phyloP scores from a whole-genome alignment of 768 basidiomycete genomes.

The Stropharia rugosoannulata region DNA sequence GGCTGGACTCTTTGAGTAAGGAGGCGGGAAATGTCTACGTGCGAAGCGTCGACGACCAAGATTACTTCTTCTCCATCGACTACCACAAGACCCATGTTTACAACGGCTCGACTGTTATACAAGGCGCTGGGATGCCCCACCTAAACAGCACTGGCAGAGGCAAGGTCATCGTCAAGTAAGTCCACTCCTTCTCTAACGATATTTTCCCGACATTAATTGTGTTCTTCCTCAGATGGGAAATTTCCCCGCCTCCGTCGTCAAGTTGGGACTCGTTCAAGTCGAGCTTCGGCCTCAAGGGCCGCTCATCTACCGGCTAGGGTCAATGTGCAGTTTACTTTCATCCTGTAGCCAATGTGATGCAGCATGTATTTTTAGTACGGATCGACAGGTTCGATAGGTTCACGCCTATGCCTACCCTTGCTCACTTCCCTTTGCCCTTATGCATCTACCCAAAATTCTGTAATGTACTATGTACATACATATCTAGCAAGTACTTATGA shows the following conservation, averaged over 20 bases:
- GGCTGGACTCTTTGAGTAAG: conserved; percentile 46
- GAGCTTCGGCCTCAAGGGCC: conserved; percentile 13
- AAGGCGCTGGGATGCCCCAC: conserved; percentile 60
- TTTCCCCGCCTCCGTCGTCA: conserved; percentile 22
- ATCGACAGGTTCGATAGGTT: neutral
- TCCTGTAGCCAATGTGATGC: neutral
- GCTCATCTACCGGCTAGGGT: conserved; percentile 1
- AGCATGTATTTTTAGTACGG: neutral
- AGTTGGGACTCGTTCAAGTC: conserved; percentile 14
- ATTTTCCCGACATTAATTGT: conserved; percentile 3
- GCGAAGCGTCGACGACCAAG: conserved; percentile 50
- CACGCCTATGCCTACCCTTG: neutral
- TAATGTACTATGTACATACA: neutral
- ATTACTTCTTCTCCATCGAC: conserved; percentile 46
- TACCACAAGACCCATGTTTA: conserved; percentile 39
- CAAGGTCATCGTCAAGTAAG: conserved; percentile 25
- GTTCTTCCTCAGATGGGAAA: conserved; percentile 22
- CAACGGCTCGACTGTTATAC: conserved; percentile 43
- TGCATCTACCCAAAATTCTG: neutral
- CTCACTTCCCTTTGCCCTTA: neutral
- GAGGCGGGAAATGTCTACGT: conserved; percentile 47
- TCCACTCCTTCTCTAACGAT: neutral
- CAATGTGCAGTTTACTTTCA: neutral
- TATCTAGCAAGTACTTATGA: neutral
- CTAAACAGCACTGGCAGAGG: conserved; percentile 25